Percentiles rank a stretch among this genome's conserved stretches.
phyloP scores from a whole-genome alignment of 2,329 filamentous ascomycete genomes.

The Colletotrichum sp. region DNA sequence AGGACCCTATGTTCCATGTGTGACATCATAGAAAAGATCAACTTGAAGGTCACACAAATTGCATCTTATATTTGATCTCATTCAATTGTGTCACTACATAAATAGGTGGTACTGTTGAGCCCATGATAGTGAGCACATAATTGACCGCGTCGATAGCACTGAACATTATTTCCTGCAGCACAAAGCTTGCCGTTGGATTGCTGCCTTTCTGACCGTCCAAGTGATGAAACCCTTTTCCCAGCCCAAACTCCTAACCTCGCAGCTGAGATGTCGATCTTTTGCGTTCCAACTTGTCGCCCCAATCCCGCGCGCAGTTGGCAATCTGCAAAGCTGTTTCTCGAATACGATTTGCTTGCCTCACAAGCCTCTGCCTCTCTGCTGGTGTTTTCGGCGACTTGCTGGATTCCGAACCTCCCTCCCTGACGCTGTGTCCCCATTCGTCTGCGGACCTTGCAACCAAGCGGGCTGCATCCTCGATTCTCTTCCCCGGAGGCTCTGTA shows the following conservation, averaged over 20 bases:
- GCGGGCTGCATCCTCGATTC: constrained; percentile 29
- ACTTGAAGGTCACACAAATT: neutral
- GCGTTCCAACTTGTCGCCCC: constrained; percentile 16
- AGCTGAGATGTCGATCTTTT: constrained; percentile 12
- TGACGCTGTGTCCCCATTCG: constrained; percentile 25
- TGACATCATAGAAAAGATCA: neutral
- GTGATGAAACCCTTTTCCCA: neutral
- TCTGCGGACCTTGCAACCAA: constrained; percentile 29
- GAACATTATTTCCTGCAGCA: neutral
- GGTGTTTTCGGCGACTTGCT: neutral
- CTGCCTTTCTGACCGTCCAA: neutral
- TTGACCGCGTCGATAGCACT: neutral
- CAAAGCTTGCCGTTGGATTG: neutral
- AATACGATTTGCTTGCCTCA: constrained; percentile 8
- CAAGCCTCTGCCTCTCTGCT: neutral
- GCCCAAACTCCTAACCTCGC: neutral
- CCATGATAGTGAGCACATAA: neutral
- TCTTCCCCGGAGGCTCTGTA: constrained; percentile 25
- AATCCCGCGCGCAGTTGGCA: constrained; percentile 9
- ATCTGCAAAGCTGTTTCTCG: constrained; percentile 19
- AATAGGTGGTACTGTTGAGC: neutral
- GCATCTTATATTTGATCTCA: neutral
- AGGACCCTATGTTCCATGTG: too few relatives aligned
- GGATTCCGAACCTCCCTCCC: neutral
- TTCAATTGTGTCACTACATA: neutral